These are phyloP conservation scores for Trifolium repens DNA, from an alignment of 306 rosid species.

Conservation along the genomic window DNA sequence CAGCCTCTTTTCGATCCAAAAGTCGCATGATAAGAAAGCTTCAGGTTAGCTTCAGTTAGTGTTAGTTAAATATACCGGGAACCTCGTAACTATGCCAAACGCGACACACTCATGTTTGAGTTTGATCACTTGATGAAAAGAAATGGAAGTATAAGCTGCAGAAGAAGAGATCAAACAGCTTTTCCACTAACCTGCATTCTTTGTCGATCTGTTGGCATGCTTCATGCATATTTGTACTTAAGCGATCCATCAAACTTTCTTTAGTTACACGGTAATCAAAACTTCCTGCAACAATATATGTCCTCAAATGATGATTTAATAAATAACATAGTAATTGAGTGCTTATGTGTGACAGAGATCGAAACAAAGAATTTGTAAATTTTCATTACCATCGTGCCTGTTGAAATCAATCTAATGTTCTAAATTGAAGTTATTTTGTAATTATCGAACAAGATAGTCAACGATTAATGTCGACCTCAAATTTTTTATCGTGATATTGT, in stretches of 20 bases:
- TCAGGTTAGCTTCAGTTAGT: no score
- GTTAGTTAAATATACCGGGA: no score
- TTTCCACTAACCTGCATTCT: conserved; percentile 59
- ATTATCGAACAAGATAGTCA: not conserved
- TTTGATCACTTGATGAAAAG: no score
- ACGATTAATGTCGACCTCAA: not conserved
- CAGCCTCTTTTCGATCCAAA: no score
- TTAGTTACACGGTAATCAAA: conserved; percentile 53
- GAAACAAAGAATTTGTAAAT: not conserved
- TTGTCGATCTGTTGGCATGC: conserved; percentile 71
- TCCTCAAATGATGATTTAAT: conserved; percentile 7
- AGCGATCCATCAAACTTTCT: conserved; percentile 72
- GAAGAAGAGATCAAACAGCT: not conserved
- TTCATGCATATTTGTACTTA: conserved; percentile 65
- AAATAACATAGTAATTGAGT: not conserved
- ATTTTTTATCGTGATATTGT: conserved; percentile 21
- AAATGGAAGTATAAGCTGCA: no score
- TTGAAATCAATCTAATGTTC: not conserved
- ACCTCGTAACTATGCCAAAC: no score
- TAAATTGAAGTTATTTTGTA: conserved; percentile 15
- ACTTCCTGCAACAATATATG: conserved; percentile 44
- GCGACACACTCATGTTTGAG: no score
- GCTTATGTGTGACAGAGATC: not conserved
- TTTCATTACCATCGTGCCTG: conserved; percentile 7
- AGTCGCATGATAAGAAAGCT: no score